phyloP scores from a whole-genome alignment of 78 protist species.

The Dictyostelium intermedium region DNA sequence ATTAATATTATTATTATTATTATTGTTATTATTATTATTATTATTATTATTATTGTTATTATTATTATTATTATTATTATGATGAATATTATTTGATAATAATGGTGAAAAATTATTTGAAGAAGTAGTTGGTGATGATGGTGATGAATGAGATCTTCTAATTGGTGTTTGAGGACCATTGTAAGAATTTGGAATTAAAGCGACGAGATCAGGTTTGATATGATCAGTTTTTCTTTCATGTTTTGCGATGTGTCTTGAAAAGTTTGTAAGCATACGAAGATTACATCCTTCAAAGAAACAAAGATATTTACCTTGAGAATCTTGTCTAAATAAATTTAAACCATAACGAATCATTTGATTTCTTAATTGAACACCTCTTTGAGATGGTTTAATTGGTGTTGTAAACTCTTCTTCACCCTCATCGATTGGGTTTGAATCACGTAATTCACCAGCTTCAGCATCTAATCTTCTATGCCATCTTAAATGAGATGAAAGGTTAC shows the following conservation, averaged over 20 bases:
- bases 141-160: constrained; percentile 13
- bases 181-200: neutral
- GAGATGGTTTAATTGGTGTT: constrained; percentile 66
- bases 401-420: constrained; percentile 78
- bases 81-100: neutral
- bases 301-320: constrained; percentile 72
- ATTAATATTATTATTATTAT: neutral
- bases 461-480: constrained; percentile 71
- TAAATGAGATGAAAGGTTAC: constrained; percentile 55
- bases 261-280: constrained; percentile 69
- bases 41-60: neutral
- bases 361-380: constrained; percentile 73
- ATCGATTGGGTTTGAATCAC: constrained; percentile 16
- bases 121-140: constrained; percentile 16
- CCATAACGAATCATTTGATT: constrained; percentile 80
- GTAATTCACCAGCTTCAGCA: constrained; percentile 71
- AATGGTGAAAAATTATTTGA: constrained; percentile 25
- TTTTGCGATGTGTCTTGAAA: constrained; percentile 75
- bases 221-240: constrained; percentile 57
- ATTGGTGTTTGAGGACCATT: neutral
- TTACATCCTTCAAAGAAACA: constrained; percentile 72
- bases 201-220: constrained; percentile 39
- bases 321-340: constrained; percentile 66
- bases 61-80: neutral
- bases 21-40: neutral